A percentile compares a stretch with the other conserved stretches of the same genome.
These are phyloP conservation scores for Sporothrix phasma DNA, from an alignment of 2,329 filamentous ascomycete species.

Conservation along the genomic window DNA sequence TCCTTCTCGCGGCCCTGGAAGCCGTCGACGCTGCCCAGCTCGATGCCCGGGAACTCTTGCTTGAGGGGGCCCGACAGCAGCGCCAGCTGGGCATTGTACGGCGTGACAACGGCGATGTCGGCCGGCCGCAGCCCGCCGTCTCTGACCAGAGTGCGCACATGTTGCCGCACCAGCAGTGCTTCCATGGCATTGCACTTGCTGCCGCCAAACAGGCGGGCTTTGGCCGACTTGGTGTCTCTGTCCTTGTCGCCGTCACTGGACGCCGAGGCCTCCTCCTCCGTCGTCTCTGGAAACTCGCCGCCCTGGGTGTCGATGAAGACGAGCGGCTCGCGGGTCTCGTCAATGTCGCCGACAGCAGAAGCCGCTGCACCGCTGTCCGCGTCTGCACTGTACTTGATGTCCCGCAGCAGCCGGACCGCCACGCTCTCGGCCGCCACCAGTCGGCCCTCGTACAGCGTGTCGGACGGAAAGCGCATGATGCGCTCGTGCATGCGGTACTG, in stretches of 20 bases:
- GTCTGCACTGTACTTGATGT: constrained; percentile 55
- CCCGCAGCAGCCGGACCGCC: constrained; percentile 61
- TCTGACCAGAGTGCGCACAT: constrained; percentile 62
- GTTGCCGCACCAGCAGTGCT: constrained; percentile 65
- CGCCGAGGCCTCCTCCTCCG: constrained; percentile 56
- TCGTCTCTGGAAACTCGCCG: constrained; percentile 77
- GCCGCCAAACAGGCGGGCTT: constrained; percentile 32
- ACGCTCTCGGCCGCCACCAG: constrained; percentile 75
- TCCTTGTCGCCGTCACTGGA: constrained; percentile 20
- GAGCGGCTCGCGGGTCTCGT: constrained; percentile 79
- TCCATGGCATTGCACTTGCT: constrained; percentile 93
- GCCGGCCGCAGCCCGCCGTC: constrained; percentile 66
- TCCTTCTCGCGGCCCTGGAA: constrained; percentile 96
- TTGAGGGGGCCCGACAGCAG: constrained; percentile 65
- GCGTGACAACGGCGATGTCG: constrained; percentile 88
- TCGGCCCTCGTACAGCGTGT: constrained; percentile 73
- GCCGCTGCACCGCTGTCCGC: constrained; percentile 25
- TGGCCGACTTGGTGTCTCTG: neutral
- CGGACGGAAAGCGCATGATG: constrained; percentile 91
- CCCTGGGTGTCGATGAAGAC: constrained; percentile 96
- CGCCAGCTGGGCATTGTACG: constrained; percentile 89
- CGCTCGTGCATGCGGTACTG: constrained; percentile 97
- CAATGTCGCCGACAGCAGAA: constrained; percentile 54
- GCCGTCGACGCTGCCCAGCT: constrained; percentile 93
- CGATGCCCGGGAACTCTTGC: constrained; percentile 70